Conservation (phyloP, 345 rosid genomes). For the Camelina neglecta region DNA sequence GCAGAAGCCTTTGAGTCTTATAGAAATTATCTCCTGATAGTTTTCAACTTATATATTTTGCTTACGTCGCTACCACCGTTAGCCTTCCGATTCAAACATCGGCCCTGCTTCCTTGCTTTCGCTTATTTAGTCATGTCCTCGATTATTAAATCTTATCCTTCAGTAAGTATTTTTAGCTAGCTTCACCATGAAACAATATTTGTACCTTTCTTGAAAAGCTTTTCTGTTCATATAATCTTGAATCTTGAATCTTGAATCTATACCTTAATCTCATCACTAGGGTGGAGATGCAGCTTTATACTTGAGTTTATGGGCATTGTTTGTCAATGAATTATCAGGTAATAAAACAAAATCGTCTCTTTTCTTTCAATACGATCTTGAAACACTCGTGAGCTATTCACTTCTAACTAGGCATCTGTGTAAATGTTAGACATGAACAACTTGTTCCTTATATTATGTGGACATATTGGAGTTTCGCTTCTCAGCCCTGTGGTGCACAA, state of each 20-base stretch:
- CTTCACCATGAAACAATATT: background rate
- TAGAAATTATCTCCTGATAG: conserved; percentile 79
- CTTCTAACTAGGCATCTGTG: conserved; percentile 27
- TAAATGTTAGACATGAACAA: conserved; percentile 67
- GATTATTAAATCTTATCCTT: conserved; percentile 90
- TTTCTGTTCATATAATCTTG: background rate
- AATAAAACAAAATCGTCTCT: conserved; percentile 27
- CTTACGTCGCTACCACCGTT: conserved; percentile 70
- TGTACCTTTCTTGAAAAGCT: background rate
- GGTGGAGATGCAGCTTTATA: conserved; percentile 90
- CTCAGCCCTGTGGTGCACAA: conserved; percentile 98
- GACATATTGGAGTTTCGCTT: conserved; percentile 82
- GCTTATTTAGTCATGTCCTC: conserved; percentile 77
- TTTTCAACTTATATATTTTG: conserved; percentile 77
- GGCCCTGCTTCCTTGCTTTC: conserved; percentile 89
- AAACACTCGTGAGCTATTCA: background rate
- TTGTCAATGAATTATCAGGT: conserved; percentile 83
- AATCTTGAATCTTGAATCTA: conserved; percentile 16
- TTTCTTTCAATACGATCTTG: conserved; percentile 22
- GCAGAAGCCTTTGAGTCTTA: conserved; percentile 90
- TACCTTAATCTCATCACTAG: conserved; percentile 44
- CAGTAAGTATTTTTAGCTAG: conserved; percentile 58
- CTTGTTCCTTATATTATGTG: conserved; percentile 85
- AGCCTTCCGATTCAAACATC: conserved; percentile 79
- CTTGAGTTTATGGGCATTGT: conserved; percentile 78